phyloP scores from a whole-genome alignment of 2,329 filamentous ascomycete genomes.

The Colletotrichum aenigma region DNA sequence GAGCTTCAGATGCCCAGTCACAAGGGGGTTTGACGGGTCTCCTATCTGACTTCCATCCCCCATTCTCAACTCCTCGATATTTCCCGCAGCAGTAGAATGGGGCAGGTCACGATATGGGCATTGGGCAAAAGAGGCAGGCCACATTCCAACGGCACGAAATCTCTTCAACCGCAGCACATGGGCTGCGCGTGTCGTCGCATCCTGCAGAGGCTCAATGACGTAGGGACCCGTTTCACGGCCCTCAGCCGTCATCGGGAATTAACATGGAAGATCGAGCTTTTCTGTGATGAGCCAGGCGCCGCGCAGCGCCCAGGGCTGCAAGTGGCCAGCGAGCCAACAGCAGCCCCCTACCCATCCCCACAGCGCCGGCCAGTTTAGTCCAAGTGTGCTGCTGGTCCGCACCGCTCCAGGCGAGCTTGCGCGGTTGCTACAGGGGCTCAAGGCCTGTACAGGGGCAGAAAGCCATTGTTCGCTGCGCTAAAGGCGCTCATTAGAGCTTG shows the following conservation, averaged over 20 bases:
- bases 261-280: conserved; percentile 18
- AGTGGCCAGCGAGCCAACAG: neutral
- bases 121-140: conserved; percentile 1
- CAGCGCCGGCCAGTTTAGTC: neutral
- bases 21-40: neutral
- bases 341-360: conserved; percentile 3
- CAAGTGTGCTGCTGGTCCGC: neutral
- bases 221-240: conserved; percentile 18
- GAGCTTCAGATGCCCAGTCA: neutral
- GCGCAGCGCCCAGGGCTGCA: neutral
- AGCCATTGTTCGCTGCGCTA: conserved; percentile 7
- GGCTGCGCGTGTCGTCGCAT: neutral
- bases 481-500: neutral
- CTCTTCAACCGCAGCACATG: conserved; percentile 1
- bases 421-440: neutral
- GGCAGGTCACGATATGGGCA: neutral
- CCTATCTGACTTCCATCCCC: neutral
- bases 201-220: conserved; percentile 15
- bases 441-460: neutral
- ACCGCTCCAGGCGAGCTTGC: conserved; percentile 6
- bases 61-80: neutral
- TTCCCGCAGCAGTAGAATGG: neutral
- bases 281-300: neutral
- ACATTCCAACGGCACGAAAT: conserved; percentile 12
- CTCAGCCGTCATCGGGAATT: conserved; percentile 12